Percentiles rank a stretch among this genome's conserved stretches.
phyloP scores from a whole-genome alignment of 2,329 filamentous ascomycete genomes.

The Periconia sp. region DNA sequence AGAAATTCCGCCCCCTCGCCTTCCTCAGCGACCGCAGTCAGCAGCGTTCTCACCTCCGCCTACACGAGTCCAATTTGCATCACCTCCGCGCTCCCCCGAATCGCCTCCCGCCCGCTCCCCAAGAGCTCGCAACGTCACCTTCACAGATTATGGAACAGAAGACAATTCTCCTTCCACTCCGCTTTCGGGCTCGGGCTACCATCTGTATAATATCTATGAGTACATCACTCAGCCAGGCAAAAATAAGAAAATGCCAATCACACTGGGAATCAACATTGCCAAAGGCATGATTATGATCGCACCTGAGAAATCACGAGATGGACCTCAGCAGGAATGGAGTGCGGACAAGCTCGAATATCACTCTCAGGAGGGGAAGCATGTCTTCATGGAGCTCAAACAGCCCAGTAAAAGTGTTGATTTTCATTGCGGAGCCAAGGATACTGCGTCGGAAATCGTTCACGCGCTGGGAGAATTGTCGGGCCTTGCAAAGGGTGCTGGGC shows the following conservation, averaged over 20 bases:
- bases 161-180: slow-evolving; percentile 38
- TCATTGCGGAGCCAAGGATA: slow-evolving; percentile 95
- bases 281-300: slow-evolving; percentile 89
- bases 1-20: slow-evolving; percentile 58
- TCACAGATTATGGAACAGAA: slow-evolving; percentile 49
- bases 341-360: slow-evolving; percentile 97
- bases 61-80: slow-evolving; percentile 37
- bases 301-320: slow-evolving; percentile 80
- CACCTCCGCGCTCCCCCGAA: slow-evolving; percentile 44
- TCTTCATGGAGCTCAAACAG: slow-evolving; percentile 88
- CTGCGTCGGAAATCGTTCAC: slow-evolving; percentile 87
- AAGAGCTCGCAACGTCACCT: slow-evolving; percentile 38
- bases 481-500: slow-evolving; percentile 76
- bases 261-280: slow-evolving; percentile 85
- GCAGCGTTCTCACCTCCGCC: slow-evolving; percentile 55
- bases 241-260: slow-evolving; percentile 98
- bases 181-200: slow-evolving; percentile 75
- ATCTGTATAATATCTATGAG: slow-evolving; percentile 95
- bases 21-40: slow-evolving; percentile 65
- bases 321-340: slow-evolving; percentile 86
- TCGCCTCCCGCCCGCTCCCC: slow-evolving; percentile 31
- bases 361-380: slow-evolving; percentile 95
- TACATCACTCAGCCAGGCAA: slow-evolving; percentile 97
- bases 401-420: slow-evolving; percentile 96
- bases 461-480: slow-evolving; percentile 88